phyloP scores from a whole-genome alignment of 306 rosid species.

The Luffa acutangula region DNA sequence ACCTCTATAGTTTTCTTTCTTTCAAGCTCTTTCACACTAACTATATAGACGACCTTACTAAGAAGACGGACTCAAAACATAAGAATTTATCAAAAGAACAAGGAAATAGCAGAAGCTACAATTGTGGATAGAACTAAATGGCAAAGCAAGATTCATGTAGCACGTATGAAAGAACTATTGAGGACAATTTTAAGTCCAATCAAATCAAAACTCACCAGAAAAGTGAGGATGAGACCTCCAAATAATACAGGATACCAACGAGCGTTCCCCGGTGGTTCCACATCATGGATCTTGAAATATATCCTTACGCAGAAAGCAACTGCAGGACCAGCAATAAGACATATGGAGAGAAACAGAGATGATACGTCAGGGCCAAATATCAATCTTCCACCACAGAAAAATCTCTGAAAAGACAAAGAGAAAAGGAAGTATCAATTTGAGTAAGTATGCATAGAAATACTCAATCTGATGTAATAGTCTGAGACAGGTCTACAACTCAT shows the following conservation, averaged over 20 bases:
- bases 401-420: conserved; percentile 43
- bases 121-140: not conserved
- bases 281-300: conserved; percentile 26
- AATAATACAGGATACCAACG: conserved; percentile 44
- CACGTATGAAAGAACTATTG: not conserved
- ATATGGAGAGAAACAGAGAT: conserved; percentile 55
- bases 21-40: not conserved
- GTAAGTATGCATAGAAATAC: not conserved
- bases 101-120: not conserved
- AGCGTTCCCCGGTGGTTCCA: not conserved
- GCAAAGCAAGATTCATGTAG: not conserved
- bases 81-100: not conserved
- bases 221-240: conserved; percentile 38
- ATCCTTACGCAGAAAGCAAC: conserved; percentile 55
- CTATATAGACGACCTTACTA: not conserved
- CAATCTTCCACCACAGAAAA: conserved; percentile 80
- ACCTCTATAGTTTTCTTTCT: not conserved
- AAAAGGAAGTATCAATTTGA: conserved; percentile 23
- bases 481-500: not conserved
- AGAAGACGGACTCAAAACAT: not conserved
- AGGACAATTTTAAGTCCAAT: not conserved
- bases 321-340: conserved; percentile 65
- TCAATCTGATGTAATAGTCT: not conserved
- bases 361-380: conserved; percentile 87
- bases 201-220: conserved; percentile 43